Percentiles rank a stretch among this genome's conserved stretches.
phyloP scores from a whole-genome alignment of 768 basidiomycete species.

The Tremella fuciformis region DNA sequence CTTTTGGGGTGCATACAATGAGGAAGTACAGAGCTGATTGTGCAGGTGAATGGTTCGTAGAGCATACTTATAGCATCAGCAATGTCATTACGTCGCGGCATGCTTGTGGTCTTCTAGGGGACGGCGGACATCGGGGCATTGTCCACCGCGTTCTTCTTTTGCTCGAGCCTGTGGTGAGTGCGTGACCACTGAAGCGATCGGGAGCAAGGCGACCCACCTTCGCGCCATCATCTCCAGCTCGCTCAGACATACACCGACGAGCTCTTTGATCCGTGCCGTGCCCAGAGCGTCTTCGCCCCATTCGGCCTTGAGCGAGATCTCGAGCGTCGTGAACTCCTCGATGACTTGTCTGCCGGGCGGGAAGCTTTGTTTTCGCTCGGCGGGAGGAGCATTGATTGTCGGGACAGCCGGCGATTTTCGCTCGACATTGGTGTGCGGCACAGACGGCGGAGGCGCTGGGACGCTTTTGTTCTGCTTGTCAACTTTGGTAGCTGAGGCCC shows the following conservation, averaged over 20 bases:
- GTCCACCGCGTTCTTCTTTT: no score
- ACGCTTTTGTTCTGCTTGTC: no score
- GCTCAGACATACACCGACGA: constrained; percentile 15
- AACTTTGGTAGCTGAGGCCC: no score
- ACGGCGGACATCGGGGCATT: no score
- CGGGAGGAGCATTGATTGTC: no score
- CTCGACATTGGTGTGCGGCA: no score
- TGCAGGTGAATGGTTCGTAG: constrained; percentile 18
- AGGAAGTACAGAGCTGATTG: not conserved
- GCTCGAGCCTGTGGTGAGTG: no score
- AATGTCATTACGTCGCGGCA: constrained; percentile 5
- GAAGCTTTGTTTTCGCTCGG: no score
- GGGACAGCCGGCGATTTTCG: no score
- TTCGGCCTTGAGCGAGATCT: constrained; percentile 7
- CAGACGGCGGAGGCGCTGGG: no score
- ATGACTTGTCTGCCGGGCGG: not conserved
- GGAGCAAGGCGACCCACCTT: constrained; percentile 15
- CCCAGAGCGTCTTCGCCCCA: constrained; percentile 18
- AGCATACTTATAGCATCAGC: constrained; percentile 6
- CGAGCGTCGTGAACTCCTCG: constrained; percentile 4
- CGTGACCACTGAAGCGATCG: no score
- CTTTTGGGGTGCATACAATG: not conserved
- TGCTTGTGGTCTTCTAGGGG: not conserved
- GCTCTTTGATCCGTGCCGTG: constrained; percentile 10
- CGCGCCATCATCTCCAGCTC: constrained; percentile 23